Evolutionary conservation across 2,329 filamentous ascomycete species (phyloP), one percentile per base, ranked within the genome.

Genomic region (Dryadomyces quercus-mongolicae): DNA sequence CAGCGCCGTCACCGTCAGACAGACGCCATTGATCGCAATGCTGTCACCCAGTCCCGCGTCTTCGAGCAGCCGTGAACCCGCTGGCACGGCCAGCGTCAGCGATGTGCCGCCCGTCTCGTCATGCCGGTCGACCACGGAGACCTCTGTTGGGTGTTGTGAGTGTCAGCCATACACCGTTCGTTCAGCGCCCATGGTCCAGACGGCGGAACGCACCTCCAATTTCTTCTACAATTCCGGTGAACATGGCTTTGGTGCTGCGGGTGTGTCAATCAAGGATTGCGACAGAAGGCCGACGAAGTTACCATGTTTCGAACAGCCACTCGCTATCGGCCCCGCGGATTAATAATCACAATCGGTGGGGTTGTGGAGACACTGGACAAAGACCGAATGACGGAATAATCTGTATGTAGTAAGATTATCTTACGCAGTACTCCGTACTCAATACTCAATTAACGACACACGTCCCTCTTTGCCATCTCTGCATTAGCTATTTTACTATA

Each of bases 21-120:
- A 98, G 64, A 90, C 91, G 65, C 93, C 93, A 72, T 98, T 98
- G 67, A 98, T 80, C 67, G 85, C 82, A 68, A 98, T 97, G 66
- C 88, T 94, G 75, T 98, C 93, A 60, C 93, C 93, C 22, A 95
- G 75, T 62, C 90, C 83, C 60, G 81, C 86, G 69, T 96, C 93
- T 40, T 74, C 76, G 60, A 98, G 84, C 56, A 98, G 87, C n/a
- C 76, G 74, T 56, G 85, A 84, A 60, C 73, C 73, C 9, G 78
- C 72, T 13, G 76, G 74, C 61, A 91, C 77, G 60, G 81, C 78
- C 69, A 98, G 93, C 60, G 88, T 95, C 64, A 97, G 77, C 46
- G 89, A 93, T 52, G 91, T 95, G 64, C 93, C 92, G 66, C 88
- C 87, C 56, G 88, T 86, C 67, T 83, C 80, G 70, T 95, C 89